Percentiles rank a stretch among this genome's conserved stretches.
Evolutionary conservation across 2,329 filamentous ascomycete genomes (phyloP).

Genomic region (Fusarium sp.): DNA sequence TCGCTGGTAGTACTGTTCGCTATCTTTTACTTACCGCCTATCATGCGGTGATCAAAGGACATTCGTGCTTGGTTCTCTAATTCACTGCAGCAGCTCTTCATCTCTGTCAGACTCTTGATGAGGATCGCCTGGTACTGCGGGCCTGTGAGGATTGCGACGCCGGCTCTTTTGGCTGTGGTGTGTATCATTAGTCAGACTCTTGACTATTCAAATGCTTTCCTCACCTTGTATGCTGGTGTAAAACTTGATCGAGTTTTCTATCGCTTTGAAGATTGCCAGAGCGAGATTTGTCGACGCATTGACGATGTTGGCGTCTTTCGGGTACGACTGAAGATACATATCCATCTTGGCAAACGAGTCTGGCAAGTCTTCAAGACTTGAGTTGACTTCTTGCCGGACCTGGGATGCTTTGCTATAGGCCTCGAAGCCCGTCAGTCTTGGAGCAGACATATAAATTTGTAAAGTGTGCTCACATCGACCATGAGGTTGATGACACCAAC

Average conservation of each 20-base stretch:
- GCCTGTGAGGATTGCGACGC: background rate
- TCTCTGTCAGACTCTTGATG: background rate
- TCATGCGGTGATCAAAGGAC: background rate
- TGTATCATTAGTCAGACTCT: background rate
- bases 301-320: background rate
- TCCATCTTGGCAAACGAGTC: background rate
- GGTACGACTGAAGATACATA: background rate
- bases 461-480: background rate
- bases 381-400: background rate
- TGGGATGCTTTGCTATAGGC: background rate
- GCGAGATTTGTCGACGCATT: background rate
- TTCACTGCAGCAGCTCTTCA: background rate
- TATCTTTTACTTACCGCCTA: background rate
- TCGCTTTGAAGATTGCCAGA: background rate
- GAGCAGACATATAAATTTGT: too few species aligned
- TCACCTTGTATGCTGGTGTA: background rate
- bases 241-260: background rate
- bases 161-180: background rate
- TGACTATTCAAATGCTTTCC: background rate
- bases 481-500: background rate
- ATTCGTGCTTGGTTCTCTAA: background rate
- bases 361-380: background rate
- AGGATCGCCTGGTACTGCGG: background rate
- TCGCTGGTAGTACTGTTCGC: too few species aligned
- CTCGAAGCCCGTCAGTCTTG: too few species aligned